Conservation (phyloP, 495 filamentous ascomycete species). For the Penicillium paxilli region DNA sequence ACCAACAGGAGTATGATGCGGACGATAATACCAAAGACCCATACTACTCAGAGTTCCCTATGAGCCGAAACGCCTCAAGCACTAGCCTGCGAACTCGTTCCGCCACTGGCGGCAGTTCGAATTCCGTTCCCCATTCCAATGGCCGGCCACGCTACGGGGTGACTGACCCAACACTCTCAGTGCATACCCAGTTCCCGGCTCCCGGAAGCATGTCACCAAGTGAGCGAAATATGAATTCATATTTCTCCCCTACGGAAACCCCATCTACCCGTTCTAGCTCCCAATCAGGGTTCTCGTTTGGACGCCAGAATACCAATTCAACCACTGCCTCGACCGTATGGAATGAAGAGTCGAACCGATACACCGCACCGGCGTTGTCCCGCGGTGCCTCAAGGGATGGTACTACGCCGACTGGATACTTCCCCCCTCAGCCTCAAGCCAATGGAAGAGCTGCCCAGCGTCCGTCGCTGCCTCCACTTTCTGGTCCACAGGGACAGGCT, state of each 20-base stretch:
- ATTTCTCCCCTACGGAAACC: constrained; percentile 90
- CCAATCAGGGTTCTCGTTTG: constrained; percentile 71
- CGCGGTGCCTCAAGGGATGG: constrained; percentile 79
- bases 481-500: constrained; percentile 55
- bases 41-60: constrained; percentile 51
- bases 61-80: constrained; percentile 78
- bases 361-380: constrained; percentile 83
- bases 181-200: constrained; percentile 68
- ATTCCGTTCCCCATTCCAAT: constrained; percentile 41
- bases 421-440: constrained; percentile 36
- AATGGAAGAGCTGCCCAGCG: constrained; percentile 70
- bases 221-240: constrained; percentile 66
- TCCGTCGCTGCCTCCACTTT: constrained; percentile 80
- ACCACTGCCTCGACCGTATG: constrained; percentile 57
- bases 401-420: constrained; percentile 56
- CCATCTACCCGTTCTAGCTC: constrained; percentile 87
- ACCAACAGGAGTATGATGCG: constrained; percentile 74
- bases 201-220: constrained; percentile 49
- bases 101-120: constrained; percentile 69
- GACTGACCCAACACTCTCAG: constrained; percentile 61
- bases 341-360: constrained; percentile 71
- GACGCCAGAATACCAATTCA: constrained; percentile 60
- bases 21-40: constrained; percentile 62
- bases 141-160: constrained; percentile 67
- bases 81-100: constrained; percentile 79